Evolutionary conservation across 2,329 filamentous ascomycete species (phyloP).

Genomic region (Chaetothyriales sp.): DNA sequence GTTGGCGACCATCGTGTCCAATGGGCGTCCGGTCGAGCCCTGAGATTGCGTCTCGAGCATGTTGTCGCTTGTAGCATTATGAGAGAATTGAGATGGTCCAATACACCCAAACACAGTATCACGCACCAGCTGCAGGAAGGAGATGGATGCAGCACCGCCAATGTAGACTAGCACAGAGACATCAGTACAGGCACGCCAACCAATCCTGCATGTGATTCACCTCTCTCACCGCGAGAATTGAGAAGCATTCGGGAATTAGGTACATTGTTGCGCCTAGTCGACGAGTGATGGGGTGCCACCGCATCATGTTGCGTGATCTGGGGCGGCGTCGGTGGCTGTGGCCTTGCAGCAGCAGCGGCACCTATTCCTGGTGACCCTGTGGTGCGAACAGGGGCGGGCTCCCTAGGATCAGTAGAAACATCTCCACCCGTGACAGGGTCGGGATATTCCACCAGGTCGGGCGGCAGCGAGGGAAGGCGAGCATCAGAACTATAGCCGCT

Average conservation of each 20-base stretch:
- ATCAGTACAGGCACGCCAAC: not conserved
- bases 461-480: not conserved
- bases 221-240: slow-evolving; percentile 38
- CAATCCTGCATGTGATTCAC: slow-evolving; percentile 19
- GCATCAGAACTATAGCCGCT: not conserved
- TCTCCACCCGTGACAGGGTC: not conserved
- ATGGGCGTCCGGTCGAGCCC: slow-evolving; percentile 16
- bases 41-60: slow-evolving; percentile 37
- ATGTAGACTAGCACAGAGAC: slow-evolving; percentile 28
- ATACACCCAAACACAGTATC: slow-evolving; percentile 35
- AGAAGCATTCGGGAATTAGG: slow-evolving; percentile 31
- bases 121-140: slow-evolving; percentile 41
- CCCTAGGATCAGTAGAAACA: not conserved
- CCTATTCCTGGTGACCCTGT: not conserved
- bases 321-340: not conserved
- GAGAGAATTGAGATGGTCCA: slow-evolving; percentile 40
- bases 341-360: not conserved
- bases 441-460: not conserved
- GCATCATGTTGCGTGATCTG: not conserved
- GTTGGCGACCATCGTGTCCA: slow-evolving; percentile 22
- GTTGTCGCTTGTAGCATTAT: slow-evolving; percentile 35
- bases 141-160: slow-evolving; percentile 38
- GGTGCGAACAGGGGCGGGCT: not conserved
- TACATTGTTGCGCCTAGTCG: slow-evolving; percentile 11
- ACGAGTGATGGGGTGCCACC: not conserved